Percentiles rank a stretch among this genome's conserved stretches.
Evolutionary conservation across 495 filamentous ascomycete species (phyloP).

Genomic region (Podospora conica): DNA sequence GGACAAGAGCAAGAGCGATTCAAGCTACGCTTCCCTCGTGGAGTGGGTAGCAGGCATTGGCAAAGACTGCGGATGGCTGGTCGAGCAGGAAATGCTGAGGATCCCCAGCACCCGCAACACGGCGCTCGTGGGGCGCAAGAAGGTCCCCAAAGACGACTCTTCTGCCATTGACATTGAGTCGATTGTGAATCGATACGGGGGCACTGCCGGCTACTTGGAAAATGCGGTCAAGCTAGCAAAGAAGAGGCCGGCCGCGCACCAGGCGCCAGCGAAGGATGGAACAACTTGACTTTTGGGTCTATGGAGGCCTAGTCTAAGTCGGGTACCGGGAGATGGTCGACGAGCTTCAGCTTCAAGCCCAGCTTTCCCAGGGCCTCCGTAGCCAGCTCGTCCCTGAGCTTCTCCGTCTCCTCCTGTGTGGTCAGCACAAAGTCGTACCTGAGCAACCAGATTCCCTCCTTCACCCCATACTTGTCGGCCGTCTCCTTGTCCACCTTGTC

Average conservation of each 20-base stretch:
- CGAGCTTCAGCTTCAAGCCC: slow-evolving; percentile 68
- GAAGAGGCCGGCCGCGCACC: slow-evolving; percentile 11
- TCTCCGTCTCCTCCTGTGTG: slow-evolving; percentile 62
- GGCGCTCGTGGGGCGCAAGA: slow-evolving; percentile 60
- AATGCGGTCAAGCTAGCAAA: slow-evolving; percentile 47
- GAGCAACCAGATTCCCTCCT: slow-evolving; percentile 61
- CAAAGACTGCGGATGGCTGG: slow-evolving; percentile 61
- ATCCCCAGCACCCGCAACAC: slow-evolving; percentile 89
- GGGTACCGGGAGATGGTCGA: slow-evolving; percentile 77
- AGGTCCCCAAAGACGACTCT: slow-evolving; percentile 11
- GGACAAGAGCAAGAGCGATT: slow-evolving; percentile 43
- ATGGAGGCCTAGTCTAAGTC: slow-evolving; percentile 34
- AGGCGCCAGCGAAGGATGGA: slow-evolving; percentile 29
- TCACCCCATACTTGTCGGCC: slow-evolving; percentile 57
- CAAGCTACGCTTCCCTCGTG: slow-evolving; percentile 67
- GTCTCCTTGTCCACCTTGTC: slow-evolving; percentile 54
- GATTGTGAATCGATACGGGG: slow-evolving; percentile 46
- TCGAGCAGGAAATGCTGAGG: slow-evolving; percentile 72
- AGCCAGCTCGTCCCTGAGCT: slow-evolving; percentile 65
- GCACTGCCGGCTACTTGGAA: slow-evolving; percentile 49
- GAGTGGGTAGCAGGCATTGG: slow-evolving; percentile 63
- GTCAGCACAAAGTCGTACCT: slow-evolving; percentile 70
- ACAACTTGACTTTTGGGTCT: background rate
- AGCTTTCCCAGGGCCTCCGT: slow-evolving; percentile 62
- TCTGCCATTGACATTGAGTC: slow-evolving; percentile 28